These are phyloP conservation scores for Cruciata laevipes DNA, from an alignment of 257 asterid genomes.

Conservation along the genomic window DNA sequence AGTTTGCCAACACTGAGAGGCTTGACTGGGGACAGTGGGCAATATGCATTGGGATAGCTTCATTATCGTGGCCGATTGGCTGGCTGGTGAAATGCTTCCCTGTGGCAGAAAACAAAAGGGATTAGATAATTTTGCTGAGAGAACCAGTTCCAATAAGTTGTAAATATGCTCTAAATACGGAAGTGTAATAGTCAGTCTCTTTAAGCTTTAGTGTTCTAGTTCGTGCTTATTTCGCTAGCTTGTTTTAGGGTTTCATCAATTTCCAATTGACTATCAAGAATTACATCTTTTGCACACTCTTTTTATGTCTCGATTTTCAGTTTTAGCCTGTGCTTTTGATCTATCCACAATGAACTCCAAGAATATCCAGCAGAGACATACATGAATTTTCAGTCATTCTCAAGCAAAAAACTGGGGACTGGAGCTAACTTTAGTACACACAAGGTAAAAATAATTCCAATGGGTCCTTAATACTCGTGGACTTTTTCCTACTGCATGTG, in stretches of 20 bases:
- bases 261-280: neutral
- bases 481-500: neutral
- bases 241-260: slow-evolving; percentile 2
- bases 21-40: slow-evolving; percentile 38
- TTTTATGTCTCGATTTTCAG: neutral
- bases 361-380: neutral
- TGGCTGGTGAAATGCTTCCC: slow-evolving; percentile 32
- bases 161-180: neutral
- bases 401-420: neutral
- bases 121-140: neutral
- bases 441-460: neutral
- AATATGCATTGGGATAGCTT: slow-evolving; percentile 27
- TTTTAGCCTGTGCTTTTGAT: neutral
- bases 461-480: neutral
- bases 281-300: neutral
- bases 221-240: neutral
- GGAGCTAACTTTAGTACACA: neutral
- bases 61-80: slow-evolving; percentile 32
- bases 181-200: neutral
- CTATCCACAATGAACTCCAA: neutral
- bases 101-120: slow-evolving; percentile 11
- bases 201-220: slow-evolving; percentile 1
- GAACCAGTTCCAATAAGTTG: neutral
- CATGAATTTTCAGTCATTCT: neutral
- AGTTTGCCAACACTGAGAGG: slow-evolving; percentile 33